Conservation (phyloP, 176 grass and related monocot species). For the Aegilops tauschii region DNA sequence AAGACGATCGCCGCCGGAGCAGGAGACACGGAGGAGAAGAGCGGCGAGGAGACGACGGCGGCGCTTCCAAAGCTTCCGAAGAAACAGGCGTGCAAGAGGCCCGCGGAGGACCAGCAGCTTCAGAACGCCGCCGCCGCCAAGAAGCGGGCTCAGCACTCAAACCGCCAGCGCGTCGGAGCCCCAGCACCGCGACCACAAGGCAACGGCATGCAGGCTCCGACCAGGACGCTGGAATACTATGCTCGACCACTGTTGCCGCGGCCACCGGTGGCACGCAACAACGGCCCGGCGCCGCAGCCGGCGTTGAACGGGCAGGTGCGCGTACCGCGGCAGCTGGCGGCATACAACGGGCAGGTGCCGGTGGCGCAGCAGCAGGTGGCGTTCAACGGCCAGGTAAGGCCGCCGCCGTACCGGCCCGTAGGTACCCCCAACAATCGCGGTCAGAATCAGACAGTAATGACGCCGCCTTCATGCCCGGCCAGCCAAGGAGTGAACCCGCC, state of each 20-base stretch:
- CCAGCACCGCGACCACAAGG: neutral
- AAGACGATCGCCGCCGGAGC: neutral
- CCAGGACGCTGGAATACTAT: neutral
- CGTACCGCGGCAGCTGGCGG: neutral
- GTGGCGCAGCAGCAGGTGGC: neutral
- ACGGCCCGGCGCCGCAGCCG: neutral
- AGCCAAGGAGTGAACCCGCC: neutral
- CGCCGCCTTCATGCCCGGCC: neutral
- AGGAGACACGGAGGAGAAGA: neutral
- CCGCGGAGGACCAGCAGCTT: neutral
- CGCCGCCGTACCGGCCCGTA: neutral
- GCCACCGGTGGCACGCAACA: neutral
- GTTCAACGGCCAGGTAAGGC: neutral
- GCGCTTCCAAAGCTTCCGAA: neutral
- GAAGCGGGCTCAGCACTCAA: neutral
- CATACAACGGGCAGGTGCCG: neutral
- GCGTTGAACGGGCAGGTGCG: neutral
- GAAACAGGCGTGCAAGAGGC: constrained; percentile 30
- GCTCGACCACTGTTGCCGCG: neutral
- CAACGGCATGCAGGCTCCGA: neutral
- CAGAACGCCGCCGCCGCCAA: neutral
- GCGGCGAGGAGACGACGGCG: neutral
- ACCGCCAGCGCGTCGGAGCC: neutral
- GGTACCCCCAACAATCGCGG: neutral
- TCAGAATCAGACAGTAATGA: neutral